Evolutionary conservation across 306 rosid species (phyloP).

Genomic region (Benincasa hispida): DNA sequence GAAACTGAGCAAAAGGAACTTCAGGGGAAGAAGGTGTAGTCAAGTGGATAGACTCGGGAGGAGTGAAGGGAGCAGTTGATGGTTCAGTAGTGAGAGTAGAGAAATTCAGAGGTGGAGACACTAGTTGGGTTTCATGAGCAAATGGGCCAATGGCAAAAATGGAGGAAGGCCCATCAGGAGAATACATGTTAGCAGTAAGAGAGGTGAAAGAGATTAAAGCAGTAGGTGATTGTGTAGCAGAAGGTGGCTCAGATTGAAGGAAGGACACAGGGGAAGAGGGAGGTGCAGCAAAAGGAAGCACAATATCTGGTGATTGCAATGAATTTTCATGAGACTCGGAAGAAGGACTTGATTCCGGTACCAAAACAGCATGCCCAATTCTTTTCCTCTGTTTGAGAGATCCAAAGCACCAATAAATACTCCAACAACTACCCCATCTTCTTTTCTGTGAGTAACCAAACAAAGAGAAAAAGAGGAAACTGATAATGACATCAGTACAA

Average conservation of each 20-base stretch:
- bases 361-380: constrained; percentile 60
- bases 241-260: constrained; percentile 88
- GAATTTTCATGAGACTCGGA: constrained; percentile 29
- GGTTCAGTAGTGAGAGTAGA: constrained; percentile 79
- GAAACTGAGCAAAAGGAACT: constrained; percentile 91
- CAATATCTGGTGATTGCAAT: constrained; percentile 26
- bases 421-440: constrained; percentile 74
- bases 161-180: constrained; percentile 83
- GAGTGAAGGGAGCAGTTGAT: constrained; percentile 94
- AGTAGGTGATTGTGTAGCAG: constrained; percentile 65
- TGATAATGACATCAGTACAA: constrained; percentile 8
- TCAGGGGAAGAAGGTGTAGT: constrained; percentile 97
- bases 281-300: constrained; percentile 78
- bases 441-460: constrained; percentile 51
- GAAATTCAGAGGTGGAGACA: constrained; percentile 79
- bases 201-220: constrained; percentile 37
- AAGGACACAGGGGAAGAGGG: constrained; percentile 95
- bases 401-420: constrained; percentile 68
- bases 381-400: constrained; percentile 44
- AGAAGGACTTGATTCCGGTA: constrained; percentile 37
- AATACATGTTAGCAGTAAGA: constrained; percentile 74
- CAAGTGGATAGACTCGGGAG: constrained; percentile 75
- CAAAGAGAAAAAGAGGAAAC: background rate
- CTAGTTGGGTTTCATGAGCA: constrained; percentile 77
- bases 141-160: constrained; percentile 92